Evolutionary conservation across 176 grass and related monocot genomes (phyloP).

Genomic region (Triticum dicoccoides): DNA sequence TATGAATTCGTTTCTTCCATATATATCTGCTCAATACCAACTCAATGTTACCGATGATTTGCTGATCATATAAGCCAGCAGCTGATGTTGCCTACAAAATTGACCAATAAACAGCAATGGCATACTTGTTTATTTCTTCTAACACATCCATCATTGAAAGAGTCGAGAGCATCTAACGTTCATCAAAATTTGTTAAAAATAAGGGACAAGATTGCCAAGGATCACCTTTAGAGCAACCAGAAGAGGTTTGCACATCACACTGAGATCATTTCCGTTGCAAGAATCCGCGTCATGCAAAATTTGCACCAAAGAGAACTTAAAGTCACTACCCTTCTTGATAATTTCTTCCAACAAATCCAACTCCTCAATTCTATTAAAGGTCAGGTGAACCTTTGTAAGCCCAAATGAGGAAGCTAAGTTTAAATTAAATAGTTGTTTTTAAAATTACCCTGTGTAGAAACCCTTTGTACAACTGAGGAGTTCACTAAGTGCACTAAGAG

Average conservation of each 20-base stretch:
- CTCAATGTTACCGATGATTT: conserved; percentile 49
- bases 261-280: conserved; percentile 66
- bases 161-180: neutral
- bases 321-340: conserved; percentile 50
- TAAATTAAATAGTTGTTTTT: conserved; percentile 3
- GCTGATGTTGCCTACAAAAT: conserved; percentile 61
- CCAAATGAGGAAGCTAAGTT: conserved; percentile 8
- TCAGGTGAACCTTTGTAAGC: conserved; percentile 5
- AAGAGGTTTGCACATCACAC: conserved; percentile 56
- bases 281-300: conserved; percentile 53
- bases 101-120: conserved; percentile 1
- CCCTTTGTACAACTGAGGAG: conserved; percentile 42
- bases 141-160: neutral
- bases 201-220: neutral
- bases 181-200: neutral
- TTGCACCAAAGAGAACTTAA: conserved; percentile 66
- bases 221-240: conserved; percentile 73
- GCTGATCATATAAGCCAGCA: conserved; percentile 66
- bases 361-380: conserved; percentile 60
- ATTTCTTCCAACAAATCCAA: conserved; percentile 78
- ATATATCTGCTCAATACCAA: conserved; percentile 54
- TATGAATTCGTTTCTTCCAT: conserved; percentile 74
- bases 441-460: conserved; percentile 63
- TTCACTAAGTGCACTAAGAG: conserved; percentile 56
- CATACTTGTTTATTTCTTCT: neutral